Evolutionary conservation across 1,284 basidiomycete genomes (phyloP), one percentile per base, ranked within the genome.

Genomic region (Pascua sp.): DNA sequence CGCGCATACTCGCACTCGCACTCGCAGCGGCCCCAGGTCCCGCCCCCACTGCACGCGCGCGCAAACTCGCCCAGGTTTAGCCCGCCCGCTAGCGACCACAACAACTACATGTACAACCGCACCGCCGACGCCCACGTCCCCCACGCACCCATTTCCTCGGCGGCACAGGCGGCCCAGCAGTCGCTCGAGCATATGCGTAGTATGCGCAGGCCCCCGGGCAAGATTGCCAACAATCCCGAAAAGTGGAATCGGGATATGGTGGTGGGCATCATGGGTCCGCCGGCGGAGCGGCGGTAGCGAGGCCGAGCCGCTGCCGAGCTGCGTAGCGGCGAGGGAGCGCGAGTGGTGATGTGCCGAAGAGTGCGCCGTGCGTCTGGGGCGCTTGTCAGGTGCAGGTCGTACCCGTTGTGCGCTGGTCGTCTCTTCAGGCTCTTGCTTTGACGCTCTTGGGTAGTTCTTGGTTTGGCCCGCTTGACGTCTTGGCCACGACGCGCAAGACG

Each of bases 191-290:
- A 32, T 7, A 32, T 32, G 24, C 24, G 24, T 32, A 32, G 24
- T 7, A 32, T 10, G 24, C 38, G 49, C 2, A 36, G 38, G 39
- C 13, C 42, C 37, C 44, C 45, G 10, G 42, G 16, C 13, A 47
- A 43, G 15, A 24, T 57, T 2, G 48, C 67, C 44, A 72, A 73
- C 57, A 65, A 67, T 49, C 73, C 73, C 5, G 70, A 67, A 18
- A 64, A 58, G 57, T 76, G 73, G 73, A 70, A 75, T 56, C 59
- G 64, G 51, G 63, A 66, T 55, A 71, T 73, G 68, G 73, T 76
- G 4, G 68, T 66, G 37, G 69, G 59, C 24, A 73, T 76, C 52
- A 76, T 76, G 73, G 73, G 73, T 7, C 68, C 69, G 18, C 67
- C 71, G 11, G 68, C 61, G 8, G 68, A 67, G 11, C 55, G 62